Conservation (phyloP, 805 yeast species). For the Dipodascus geniculatus region DNA sequence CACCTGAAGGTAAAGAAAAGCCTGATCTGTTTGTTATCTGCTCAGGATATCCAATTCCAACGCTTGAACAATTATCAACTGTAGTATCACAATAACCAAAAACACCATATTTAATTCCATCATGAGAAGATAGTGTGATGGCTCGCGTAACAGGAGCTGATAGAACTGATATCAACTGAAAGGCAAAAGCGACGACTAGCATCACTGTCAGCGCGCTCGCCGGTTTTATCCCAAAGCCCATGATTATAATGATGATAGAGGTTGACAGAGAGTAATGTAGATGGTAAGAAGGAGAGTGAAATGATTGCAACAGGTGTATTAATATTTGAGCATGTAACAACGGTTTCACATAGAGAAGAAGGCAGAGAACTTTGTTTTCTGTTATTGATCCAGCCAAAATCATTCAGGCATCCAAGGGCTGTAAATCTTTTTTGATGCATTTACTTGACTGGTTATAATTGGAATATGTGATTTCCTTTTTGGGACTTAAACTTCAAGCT, state of each 20-base stretch:
- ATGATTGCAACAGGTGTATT: not conserved
- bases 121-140: conserved; percentile 39
- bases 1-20: conserved; percentile 44
- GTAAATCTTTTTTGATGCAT: not conserved
- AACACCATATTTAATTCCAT: conserved; percentile 51
- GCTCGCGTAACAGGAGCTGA: conserved; percentile 45
- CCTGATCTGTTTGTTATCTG: conserved; percentile 22
- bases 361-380: not conserved
- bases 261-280: not conserved
- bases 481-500: not conserved
- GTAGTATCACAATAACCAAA: conserved; percentile 47
- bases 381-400: too few relatives aligned
- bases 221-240: conserved; percentile 18
- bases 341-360: not conserved
- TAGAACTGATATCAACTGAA: conserved; percentile 47
- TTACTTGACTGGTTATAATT: not conserved
- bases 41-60: conserved; percentile 34
- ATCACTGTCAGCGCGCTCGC: conserved; percentile 29
- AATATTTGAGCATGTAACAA: not conserved
- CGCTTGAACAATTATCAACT: conserved; percentile 28
- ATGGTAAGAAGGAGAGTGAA: not conserved
- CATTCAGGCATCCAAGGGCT: not conserved
- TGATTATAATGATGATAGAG: conserved; percentile 3
- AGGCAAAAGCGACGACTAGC: conserved; percentile 38
- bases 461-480: not conserved